Evolutionary conservation across 176 grass and related monocot species (phyloP), one percentile per base, ranked within the genome.

Genomic region (Phyllostachys edulis): DNA sequence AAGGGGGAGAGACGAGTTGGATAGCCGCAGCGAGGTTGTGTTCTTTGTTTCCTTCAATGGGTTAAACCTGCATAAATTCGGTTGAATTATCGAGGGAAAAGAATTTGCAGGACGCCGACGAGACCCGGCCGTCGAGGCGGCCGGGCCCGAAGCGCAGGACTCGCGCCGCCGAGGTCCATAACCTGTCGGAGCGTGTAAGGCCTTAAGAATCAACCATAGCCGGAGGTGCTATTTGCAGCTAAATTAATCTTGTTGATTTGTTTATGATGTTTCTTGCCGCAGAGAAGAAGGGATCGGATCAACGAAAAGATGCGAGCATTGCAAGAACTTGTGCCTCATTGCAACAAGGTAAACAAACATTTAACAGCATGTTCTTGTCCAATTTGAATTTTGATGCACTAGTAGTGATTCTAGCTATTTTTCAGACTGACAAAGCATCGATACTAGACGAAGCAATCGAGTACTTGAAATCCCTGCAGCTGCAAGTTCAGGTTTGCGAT

Each of bases 261-360:
- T 29, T 29, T 37, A 3, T 85, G 4, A 6, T 24, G 34, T 49
- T 36, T 79, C 50, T 71, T 82, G 15, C 12, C 67, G 65, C 76
- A 96, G 91, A 96, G 89, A 90, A 92, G 96, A 92, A 90, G 96
- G 69, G 93, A 96, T 49, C 72, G 91, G 60, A 96, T 99, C 83
- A 99, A 99, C 38, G 96, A 99, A n/a, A 98, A 93, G 87, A 90
- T 99, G 88, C 81, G 79, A 40, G 85, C 93, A 63, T 82, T 99
- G 84, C 93, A 99, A 89, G 93, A 96, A 81, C 86, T 99, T 0
- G 89, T 99, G 45, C 96, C 96, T 40, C 93, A 99, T 80, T 96
- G 91, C 85, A 96, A 90, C 81, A 94, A 94, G 85, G 95, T 95
- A 75, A 27, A 6, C 32, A 16, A 87, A 51, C 4, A 55, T 34